These are phyloP conservation scores for Penicillium sumatraense DNA, from an alignment of 2,329 filamentous ascomycete genomes.

Conservation along the genomic window DNA sequence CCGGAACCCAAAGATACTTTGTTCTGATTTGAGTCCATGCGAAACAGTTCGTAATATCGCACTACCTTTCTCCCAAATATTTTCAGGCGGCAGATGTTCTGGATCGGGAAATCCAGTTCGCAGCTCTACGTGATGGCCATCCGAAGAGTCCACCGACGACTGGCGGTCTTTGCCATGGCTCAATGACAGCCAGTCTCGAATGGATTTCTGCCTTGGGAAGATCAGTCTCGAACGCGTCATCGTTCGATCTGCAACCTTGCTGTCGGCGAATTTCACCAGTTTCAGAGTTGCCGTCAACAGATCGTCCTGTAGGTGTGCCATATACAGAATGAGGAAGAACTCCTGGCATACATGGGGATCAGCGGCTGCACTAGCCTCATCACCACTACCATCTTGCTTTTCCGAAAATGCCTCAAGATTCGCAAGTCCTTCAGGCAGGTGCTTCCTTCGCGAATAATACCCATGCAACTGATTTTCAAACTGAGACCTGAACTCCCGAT, in stretches of 20 bases:
- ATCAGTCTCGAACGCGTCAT: constrained; percentile 66
- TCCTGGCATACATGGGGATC: constrained; percentile 54
- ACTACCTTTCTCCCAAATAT: constrained; percentile 64
- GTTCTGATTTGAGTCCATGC: constrained; percentile 63
- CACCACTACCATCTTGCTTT: constrained; percentile 32
- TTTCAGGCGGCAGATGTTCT: constrained; percentile 70
- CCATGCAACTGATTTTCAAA: constrained; percentile 57
- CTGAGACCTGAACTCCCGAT: constrained; percentile 58
- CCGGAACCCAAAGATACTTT: constrained; percentile 72
- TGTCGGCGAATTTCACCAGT: constrained; percentile 69
- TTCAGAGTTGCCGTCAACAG: constrained; percentile 63
- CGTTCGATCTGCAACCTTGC: constrained; percentile 65
- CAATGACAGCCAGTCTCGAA: constrained; percentile 62
- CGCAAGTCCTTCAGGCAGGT: constrained; percentile 54
- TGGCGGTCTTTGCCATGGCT: constrained; percentile 11
- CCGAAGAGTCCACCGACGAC: constrained; percentile 40
- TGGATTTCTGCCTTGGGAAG: constrained; percentile 61
- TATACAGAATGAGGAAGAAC: constrained; percentile 64
- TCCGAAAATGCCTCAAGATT: constrained; percentile 36
- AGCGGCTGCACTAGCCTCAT: background rate
- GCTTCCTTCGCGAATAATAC: constrained; percentile 58
- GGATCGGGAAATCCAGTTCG: constrained; percentile 57
- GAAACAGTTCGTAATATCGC: constrained; percentile 61
- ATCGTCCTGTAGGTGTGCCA: constrained; percentile 68
- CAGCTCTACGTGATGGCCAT: constrained; percentile 59